These are phyloP conservation scores for Agrostemma githago DNA, from an alignment of 148 eudicot genomes.

Conservation along the genomic window DNA sequence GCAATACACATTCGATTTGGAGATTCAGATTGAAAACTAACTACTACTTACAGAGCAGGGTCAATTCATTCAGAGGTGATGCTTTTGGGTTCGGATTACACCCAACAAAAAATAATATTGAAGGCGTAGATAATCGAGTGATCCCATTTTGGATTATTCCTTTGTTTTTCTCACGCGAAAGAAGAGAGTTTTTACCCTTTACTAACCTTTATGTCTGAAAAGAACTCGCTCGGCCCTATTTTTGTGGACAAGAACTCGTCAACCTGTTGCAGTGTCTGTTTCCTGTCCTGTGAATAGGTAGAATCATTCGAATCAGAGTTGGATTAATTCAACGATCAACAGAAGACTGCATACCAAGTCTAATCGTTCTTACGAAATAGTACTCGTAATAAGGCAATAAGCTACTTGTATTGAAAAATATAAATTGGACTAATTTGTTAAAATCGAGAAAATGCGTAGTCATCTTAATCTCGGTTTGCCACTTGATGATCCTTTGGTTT, in stretches of 20 bases:
- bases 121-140: background rate
- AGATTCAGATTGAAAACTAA: background rate
- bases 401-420: background rate
- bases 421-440: background rate
- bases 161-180: background rate
- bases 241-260: conserved; percentile 65
- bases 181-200: background rate
- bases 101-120: background rate
- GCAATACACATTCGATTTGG: conserved; percentile 4
- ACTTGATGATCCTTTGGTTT: background rate
- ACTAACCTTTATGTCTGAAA: conserved; percentile 74
- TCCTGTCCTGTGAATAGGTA: conserved; percentile 63
- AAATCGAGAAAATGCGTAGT: background rate
- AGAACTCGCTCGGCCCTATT: conserved; percentile 78
- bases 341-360: background rate
- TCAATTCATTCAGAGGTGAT: background rate
- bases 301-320: background rate
- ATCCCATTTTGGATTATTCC: background rate
- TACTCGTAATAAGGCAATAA: no score
- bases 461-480: background rate
- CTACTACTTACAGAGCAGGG: background rate
- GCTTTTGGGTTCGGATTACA: background rate
- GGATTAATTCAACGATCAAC: background rate
- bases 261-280: conserved; percentile 62
- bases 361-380: background rate